These are phyloP conservation scores for Elasticomyces elasticus DNA, from an alignment of 495 filamentous ascomycete species.

Conservation along the genomic window DNA sequence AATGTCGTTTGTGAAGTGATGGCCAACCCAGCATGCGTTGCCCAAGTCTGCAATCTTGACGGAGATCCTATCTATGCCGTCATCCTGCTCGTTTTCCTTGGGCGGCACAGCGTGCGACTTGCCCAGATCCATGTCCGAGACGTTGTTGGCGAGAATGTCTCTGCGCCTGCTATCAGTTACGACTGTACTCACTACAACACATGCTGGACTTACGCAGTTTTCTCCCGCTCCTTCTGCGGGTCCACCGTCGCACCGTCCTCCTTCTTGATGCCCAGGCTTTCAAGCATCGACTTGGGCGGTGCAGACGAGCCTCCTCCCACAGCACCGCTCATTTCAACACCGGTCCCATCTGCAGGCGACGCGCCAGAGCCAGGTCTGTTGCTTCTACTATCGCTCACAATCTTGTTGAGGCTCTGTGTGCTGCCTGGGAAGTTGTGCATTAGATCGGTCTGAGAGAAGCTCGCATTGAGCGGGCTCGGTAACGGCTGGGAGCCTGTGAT, in stretches of 20 bases:
- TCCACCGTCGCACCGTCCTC: slow-evolving; percentile 45
- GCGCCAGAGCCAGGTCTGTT: slow-evolving; percentile 30
- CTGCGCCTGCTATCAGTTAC: slow-evolving; percentile 37
- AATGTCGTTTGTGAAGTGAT: slow-evolving; percentile 99
- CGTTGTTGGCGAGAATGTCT: slow-evolving; percentile 80
- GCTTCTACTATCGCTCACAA: slow-evolving; percentile 65
- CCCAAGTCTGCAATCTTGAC: slow-evolving; percentile 99
- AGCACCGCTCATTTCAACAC: slow-evolving; percentile 42
- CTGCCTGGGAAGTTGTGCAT: slow-evolving; percentile 49
- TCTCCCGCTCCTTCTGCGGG: slow-evolving; percentile 76
- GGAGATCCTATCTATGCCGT: slow-evolving; percentile 68
- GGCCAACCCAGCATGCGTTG: slow-evolving; percentile 96
- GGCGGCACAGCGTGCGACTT: slow-evolving; percentile 43
- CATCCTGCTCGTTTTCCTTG: slow-evolving; percentile 42
- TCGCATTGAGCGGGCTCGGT: slow-evolving; percentile 87
- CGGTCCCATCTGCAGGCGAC: slow-evolving; percentile 21
- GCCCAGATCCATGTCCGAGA: slow-evolving; percentile 89
- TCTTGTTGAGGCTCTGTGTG: slow-evolving; percentile 66
- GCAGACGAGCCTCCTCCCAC: slow-evolving; percentile 24
- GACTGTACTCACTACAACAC: neutral
- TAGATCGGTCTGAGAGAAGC: slow-evolving; percentile 66
- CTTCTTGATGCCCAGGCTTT: slow-evolving; percentile 45
- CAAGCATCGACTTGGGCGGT: slow-evolving; percentile 44
- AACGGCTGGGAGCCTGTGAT: slow-evolving; percentile 97
- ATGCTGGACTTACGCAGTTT: slow-evolving; percentile 66